Evolutionary conservation across 352 stramenopile species (phyloP).

Genomic region (Pythium utonaiense): DNA sequence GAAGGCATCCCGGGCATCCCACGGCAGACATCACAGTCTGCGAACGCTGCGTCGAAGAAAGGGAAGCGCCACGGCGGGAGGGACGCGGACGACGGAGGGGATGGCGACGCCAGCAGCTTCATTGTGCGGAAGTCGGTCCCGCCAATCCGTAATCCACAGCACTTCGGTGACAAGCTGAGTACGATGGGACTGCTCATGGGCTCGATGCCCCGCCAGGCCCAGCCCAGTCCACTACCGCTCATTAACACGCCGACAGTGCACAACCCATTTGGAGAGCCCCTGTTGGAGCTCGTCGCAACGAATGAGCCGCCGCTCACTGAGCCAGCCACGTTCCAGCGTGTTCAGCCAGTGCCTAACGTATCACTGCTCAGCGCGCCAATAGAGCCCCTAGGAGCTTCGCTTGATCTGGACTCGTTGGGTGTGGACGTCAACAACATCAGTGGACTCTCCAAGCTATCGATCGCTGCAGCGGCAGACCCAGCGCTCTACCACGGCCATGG

Average conservation of each 20-base stretch:
- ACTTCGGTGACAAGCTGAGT: conserved; percentile 16
- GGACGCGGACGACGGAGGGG: background rate
- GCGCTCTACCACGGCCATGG: background rate
- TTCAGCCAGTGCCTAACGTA: conserved; percentile 1
- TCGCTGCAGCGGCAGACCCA: conserved; percentile 8
- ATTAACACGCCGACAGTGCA: conserved; percentile 14
- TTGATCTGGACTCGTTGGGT: conserved; percentile 18
- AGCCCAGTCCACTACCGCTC: conserved; percentile 12
- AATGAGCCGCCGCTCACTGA: conserved; percentile 1
- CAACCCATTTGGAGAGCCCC: conserved; percentile 24
- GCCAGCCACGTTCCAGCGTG: background rate
- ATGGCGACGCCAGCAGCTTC: background rate
- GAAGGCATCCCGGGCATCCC: conserved; percentile 28
- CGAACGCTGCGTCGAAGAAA: background rate
- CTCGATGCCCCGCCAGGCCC: conserved; percentile 19
- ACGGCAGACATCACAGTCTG: background rate
- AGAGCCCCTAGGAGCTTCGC: background rate
- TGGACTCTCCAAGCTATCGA: conserved; percentile 21
- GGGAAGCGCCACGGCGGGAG: background rate
- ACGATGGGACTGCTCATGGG: conserved; percentile 28
- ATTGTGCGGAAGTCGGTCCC: conserved; percentile 9
- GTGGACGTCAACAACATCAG: conserved; percentile 16
- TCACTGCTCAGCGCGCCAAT: background rate
- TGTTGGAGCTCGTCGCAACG: conserved; percentile 24
- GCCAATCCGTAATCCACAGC: conserved; percentile 12